phyloP scores from a whole-genome alignment of 2,329 filamentous ascomycete genomes.

The Thermothelomyces thermophilus region DNA sequence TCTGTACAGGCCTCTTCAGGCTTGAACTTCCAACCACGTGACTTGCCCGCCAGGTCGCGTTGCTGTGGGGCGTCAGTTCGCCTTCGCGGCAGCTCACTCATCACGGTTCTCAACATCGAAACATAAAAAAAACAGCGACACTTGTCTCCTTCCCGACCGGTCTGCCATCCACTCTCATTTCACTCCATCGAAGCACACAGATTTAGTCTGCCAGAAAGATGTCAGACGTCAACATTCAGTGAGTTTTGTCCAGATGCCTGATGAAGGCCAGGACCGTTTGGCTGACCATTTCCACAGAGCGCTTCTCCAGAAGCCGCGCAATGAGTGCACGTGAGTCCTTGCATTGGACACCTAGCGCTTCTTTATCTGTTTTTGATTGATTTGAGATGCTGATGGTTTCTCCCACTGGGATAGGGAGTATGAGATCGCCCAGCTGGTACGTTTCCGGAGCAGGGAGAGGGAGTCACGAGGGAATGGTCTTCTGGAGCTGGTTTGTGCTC shows the following conservation, averaged over 20 bases:
- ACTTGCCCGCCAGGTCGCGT: not conserved
- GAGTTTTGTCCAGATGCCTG: constrained; percentile 33
- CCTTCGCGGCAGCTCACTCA: not conserved
- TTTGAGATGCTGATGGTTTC: constrained; percentile 7
- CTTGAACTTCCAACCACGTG: constrained; percentile 1
- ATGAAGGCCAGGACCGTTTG: not conserved
- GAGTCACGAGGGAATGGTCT: not conserved
- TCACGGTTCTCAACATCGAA: constrained; percentile 13
- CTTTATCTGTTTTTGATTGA: not conserved
- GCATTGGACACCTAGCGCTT: not conserved
- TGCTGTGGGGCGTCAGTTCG: not conserved
- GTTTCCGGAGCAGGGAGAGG: constrained; percentile 27
- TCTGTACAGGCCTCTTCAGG: not conserved
- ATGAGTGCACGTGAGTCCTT: constrained; percentile 25
- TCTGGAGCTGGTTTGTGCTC: constrained; percentile 28
- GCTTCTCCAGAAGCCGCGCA: constrained; percentile 25
- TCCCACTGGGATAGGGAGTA: constrained; percentile 61
- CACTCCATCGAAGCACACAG: not conserved
- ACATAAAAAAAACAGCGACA: not conserved
- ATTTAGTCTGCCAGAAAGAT: constrained; percentile 33
- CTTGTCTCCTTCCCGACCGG: not conserved
- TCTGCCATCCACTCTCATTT: constrained; percentile 4
- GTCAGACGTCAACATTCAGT: constrained; percentile 70
- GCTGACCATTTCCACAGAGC: constrained; percentile 20
- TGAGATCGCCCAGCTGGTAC: constrained; percentile 63